Evolutionary conservation across 2,329 filamentous ascomycete genomes (phyloP), one percentile per base, ranked within the genome.

Genomic region (Waltergamsia citrina): DNA sequence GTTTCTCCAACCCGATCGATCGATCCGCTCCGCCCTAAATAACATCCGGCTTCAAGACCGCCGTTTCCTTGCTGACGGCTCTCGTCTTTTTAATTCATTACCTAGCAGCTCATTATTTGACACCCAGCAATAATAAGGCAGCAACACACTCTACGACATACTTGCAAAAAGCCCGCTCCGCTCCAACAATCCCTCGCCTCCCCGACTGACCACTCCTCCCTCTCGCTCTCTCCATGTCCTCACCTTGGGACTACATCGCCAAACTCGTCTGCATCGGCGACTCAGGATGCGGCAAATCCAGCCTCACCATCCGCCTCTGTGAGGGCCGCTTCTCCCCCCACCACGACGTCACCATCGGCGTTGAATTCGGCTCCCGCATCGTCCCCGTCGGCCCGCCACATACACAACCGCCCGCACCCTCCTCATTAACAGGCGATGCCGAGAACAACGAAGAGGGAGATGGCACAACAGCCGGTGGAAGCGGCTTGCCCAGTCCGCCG

Each of bases 241-340:
- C 64, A 43, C 81, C 86, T 60, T 96, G 90, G 90, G 87, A 96
- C 67, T 96, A 93, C 68, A 98, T 96, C 56, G 88, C 90, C 59
- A 98, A 98, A 64, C 85, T 98, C 50, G 90, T 96, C 54, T 94
- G 86, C 65, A 87, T 98, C 52, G 92, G 92, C 58, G 92, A 96
- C 66, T 92, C 84, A 29, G 92, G 88, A 55, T 94, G 86, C 54
- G 92, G 92, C 52, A 98, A 98, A 69, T 94, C 86, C 41, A 77
- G 85, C 60, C 76, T 95, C 47, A 94, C 88, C 37, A 88, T 95
- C 56, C 85, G 90, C 43, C 84, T 96, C 43, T 95, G 90, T 66
- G 90, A 95, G 71, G 88, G 88, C 49, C 85, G 90, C 57, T 95
- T 96, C 69, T 86, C 85, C 36, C 76, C 84, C 35, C 84, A 92